phyloP scores from a whole-genome alignment of 1,139 yeast genomes.

The Geotrichum histeridarum region DNA sequence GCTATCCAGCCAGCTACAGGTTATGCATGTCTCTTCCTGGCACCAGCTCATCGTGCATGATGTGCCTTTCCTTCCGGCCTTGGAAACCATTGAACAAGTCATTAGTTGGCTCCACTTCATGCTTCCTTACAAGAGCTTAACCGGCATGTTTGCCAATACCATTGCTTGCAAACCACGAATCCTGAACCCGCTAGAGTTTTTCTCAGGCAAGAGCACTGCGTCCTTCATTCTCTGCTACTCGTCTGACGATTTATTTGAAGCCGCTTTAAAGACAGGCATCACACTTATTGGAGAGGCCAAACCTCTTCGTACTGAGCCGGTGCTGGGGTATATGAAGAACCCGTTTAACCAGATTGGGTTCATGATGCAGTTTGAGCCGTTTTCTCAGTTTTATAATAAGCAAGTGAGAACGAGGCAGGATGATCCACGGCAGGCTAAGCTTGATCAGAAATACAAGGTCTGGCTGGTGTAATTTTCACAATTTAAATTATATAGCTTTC shows the following conservation, averaged over 20 bases:
- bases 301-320: constrained; percentile 10
- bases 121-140: not conserved
- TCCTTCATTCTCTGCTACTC: constrained; percentile 11
- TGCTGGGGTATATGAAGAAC: constrained; percentile 10
- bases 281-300: not conserved
- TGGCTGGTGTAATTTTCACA: too few relatives aligned
- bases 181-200: constrained; percentile 11
- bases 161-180: constrained; percentile 10
- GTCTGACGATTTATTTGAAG: not conserved
- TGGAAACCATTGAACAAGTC: not conserved
- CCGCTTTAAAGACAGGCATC: constrained; percentile 7
- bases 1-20: not conserved
- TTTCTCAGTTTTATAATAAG: not conserved
- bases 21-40: constrained; percentile 12
- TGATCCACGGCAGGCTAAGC: too few relatives aligned
- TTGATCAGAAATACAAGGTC: too few relatives aligned
- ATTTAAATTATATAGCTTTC: too few relatives aligned
- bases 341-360: constrained; percentile 13
- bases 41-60: constrained; percentile 13
- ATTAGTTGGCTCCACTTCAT: not conserved
- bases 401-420: too few relatives aligned
- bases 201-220: constrained; percentile 1
- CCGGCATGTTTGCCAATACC: constrained; percentile 9
- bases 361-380: constrained; percentile 7
- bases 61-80: not conserved